Percentiles rank a stretch among this genome's conserved stretches.
Evolutionary conservation across 345 rosid genomes (phyloP).

Genomic region (Populus alba): DNA sequence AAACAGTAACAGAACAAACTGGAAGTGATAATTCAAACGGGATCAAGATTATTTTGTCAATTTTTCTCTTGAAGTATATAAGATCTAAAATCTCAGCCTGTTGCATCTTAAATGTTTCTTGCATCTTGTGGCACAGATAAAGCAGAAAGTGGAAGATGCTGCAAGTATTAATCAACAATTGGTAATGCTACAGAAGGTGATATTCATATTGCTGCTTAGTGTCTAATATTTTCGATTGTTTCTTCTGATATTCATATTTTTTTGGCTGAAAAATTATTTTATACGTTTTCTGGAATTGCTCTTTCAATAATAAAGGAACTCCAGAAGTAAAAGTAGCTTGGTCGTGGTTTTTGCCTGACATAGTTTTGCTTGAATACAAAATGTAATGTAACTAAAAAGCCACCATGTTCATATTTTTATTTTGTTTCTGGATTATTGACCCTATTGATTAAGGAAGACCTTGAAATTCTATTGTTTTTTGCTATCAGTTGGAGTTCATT

Average conservation of each 20-base stretch:
- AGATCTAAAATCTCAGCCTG: neutral
- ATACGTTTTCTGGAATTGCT: neutral
- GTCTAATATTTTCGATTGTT: neutral
- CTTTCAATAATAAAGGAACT: neutral
- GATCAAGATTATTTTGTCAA: neutral
- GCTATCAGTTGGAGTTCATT: neutral
- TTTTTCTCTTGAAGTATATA: neutral
- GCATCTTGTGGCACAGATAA: slow-evolving; percentile 41
- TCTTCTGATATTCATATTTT: neutral
- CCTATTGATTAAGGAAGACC: neutral
- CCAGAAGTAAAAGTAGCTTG: neutral
- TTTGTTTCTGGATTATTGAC: neutral
- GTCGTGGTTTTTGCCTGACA: neutral
- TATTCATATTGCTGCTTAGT: neutral
- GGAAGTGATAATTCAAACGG: neutral
- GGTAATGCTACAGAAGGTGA: slow-evolving; percentile 58
- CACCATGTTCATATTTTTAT: no score
- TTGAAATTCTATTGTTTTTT: neutral
- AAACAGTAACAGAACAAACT: neutral
- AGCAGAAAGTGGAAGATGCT: slow-evolving; percentile 41
- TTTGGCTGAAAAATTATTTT: neutral
- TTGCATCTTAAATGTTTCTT: neutral
- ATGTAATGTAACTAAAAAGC: neutral
- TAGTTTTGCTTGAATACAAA: neutral
- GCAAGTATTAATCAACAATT: slow-evolving; percentile 35